Evolutionary conservation across 2,329 filamentous ascomycete genomes (phyloP), one percentile per base, ranked within the genome.

Genomic region (Pseudogymnoascus pannorum): DNA sequence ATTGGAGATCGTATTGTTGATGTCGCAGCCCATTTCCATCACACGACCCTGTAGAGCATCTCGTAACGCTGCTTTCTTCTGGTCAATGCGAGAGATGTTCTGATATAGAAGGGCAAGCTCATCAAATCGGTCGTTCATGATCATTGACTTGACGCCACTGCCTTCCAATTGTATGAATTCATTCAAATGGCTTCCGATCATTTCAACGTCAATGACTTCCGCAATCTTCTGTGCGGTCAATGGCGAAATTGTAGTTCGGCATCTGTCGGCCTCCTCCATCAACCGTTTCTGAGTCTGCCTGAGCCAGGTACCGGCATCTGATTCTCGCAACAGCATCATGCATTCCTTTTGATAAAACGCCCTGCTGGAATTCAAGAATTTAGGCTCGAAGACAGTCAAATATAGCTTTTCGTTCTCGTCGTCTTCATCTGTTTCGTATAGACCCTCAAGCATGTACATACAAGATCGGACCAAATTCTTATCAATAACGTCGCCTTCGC

Each of bases 401-500:
- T 99, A 99, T 0, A 99, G 79, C 69, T 92, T 94, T 42, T 90
- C 84, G 51, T 84, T 80, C 65, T 95, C 89, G 4, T 84, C 82
- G 70, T 96, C 92, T 3, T 86, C 81, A 61, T 92, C 84, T 0
- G 86, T 87, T 72, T 96, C 89, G 72, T 96, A 95, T 0, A 99
- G 79, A 6, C 85, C 85, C 71, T 95, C 93, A 5, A 99, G 81
- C 92, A 99, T 97, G 68, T 89, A 87, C 2, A 91, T 83, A 71
- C 91, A 93, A 59, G 89, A 88, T 66, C 91, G 88, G 67, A 97
- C 85, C 4, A 96, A 79, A 35, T 85, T 83, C 67, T 89, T 87
- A 73, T 97, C 90, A 64, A 97, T 92, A 12, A 91, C 83, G 68
- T 97, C 92, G 26, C 93, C 94, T 62, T 92, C 87, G 26, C 94